Evolutionary conservation across 129 eudicot species (phyloP), one percentile per base, ranked within the genome.

Genomic region (Gnaphalium uliginosum): DNA sequence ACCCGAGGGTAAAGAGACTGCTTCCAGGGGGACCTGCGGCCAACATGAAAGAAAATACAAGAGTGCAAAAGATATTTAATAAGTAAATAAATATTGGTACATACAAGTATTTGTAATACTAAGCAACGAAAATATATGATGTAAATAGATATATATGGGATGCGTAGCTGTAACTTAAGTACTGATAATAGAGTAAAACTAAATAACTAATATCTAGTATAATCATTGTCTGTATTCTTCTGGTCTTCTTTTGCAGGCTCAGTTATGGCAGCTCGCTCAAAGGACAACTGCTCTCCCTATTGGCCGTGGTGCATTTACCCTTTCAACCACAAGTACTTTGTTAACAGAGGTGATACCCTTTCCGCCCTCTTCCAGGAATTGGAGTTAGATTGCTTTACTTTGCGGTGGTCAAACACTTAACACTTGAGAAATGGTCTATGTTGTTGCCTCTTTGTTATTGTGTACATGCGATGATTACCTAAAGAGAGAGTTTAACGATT

Each of bases 221-320:
- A 41, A 79, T 26, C 72, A 35, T 46, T 25, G 6, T 77, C 61
- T 82, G 65, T 54, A 69, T 79, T 39, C 41, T 43, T 70, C 30
- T 76, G 29, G 65, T 53, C 56, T 35, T 32, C 23, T 57, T 72
- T 32, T 83, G 48, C 78, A 94, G 99, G 95, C 91, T 81, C 97
- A 94, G 81, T 81, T 94, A 73, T 94, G 99, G 99, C 99, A 94
- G 78, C 93, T 94, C 84, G 97, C 97, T 60, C 99, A 91, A 60
- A 91, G 99, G 83, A 94, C 99, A 51, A 94, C 96, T 64, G 86
- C 99, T 74, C 99, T 94, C 33, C 91, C 99, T 67, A 73, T 90
- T 79, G 99, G 99, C 9, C 99, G 99, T 79, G 99, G 99, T 68
- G 99, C 97, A 72, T 94, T 94, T 80, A 94, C 99, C 43, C 97